Conservation (phyloP, 2,329 filamentous ascomycete genomes). For the Ilyonectria sp. region DNA sequence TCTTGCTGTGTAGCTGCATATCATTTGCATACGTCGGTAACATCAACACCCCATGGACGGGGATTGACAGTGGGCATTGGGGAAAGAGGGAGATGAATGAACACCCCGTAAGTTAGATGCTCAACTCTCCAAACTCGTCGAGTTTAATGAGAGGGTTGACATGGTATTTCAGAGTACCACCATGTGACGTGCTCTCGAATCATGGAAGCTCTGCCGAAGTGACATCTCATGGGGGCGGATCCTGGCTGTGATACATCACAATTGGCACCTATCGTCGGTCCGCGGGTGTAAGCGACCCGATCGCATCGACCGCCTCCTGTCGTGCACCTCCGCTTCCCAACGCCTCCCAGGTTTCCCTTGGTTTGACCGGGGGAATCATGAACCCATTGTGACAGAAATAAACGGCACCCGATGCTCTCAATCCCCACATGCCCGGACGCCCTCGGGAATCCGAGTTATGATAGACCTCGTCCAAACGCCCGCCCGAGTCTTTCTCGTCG, state of each 20-base stretch:
- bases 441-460: slow-evolving; percentile 1
- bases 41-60: not conserved
- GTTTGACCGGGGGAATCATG: not conserved
- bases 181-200: not conserved
- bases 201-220: not conserved
- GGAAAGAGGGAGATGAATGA: not conserved
- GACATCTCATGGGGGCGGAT: slow-evolving; percentile 1
- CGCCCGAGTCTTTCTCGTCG: slow-evolving; percentile 23
- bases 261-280: slow-evolving; percentile 4
- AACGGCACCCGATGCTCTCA: not conserved
- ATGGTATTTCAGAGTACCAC: not conserved
- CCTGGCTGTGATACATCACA: slow-evolving; percentile 21
- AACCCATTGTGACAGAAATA: slow-evolving; percentile 2
- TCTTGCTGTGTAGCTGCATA: slow-evolving; percentile 31
- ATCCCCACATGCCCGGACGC: not conserved
- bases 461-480: not conserved
- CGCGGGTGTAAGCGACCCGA: slow-evolving; percentile 22
- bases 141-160: slow-evolving; percentile 14
- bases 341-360: not conserved
- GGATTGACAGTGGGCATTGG: not conserved
- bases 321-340: not conserved
- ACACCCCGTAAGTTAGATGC: not conserved
- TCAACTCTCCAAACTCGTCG: slow-evolving; percentile 2
- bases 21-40: slow-evolving; percentile 34
- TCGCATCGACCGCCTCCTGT: slow-evolving; percentile 22